These are phyloP conservation scores for Smallanthus sonchifolius DNA, from an alignment of 129 eudicot genomes.

Conservation along the genomic window DNA sequence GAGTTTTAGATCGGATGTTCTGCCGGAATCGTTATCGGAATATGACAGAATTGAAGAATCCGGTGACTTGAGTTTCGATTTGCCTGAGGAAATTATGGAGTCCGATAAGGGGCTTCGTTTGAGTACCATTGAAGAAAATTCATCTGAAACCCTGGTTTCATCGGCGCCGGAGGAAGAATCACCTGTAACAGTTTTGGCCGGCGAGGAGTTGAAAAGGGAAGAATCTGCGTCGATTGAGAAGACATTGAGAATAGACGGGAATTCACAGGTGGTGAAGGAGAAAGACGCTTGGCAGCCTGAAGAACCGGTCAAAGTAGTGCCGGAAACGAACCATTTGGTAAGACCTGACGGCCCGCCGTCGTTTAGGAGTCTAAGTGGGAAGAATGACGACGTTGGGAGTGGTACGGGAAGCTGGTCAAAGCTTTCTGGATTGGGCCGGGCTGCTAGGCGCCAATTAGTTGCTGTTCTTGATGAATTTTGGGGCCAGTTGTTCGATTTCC, in stretches of 20 bases:
- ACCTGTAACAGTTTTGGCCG: slow-evolving; percentile 22
- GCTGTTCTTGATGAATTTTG: slow-evolving; percentile 86
- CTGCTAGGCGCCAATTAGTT: slow-evolving; percentile 84
- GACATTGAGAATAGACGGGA: slow-evolving; percentile 48
- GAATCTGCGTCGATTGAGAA: slow-evolving; percentile 42
- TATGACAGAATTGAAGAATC: slow-evolving; percentile 33
- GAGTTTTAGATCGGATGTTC: slow-evolving; percentile 37
- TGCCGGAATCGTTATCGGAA: slow-evolving; percentile 27
- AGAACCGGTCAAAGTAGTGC: slow-evolving; percentile 41
- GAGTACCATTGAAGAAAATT: slow-evolving; percentile 48
- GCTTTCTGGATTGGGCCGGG: slow-evolving; percentile 87
- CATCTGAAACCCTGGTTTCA: slow-evolving; percentile 24
- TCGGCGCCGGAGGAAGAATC: slow-evolving; percentile 31
- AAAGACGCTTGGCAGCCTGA: slow-evolving; percentile 56
- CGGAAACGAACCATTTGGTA: slow-evolving; percentile 41
- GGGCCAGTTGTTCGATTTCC: slow-evolving; percentile 91
- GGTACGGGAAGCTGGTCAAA: slow-evolving; percentile 84
- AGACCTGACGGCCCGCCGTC: slow-evolving; percentile 66
- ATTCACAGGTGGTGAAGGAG: slow-evolving; percentile 41
- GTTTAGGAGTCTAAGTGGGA: slow-evolving; percentile 57
- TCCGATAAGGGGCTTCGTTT: slow-evolving; percentile 34
- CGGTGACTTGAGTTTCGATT: slow-evolving; percentile 15
- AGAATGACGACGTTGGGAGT: slow-evolving; percentile 61
- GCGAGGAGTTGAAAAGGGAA: slow-evolving; percentile 30
- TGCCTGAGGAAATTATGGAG: slow-evolving; percentile 50